Evolutionary conservation across 768 basidiomycete species (phyloP), one percentile per base, ranked within the genome.

Genomic region (Cantharellus anzutake): DNA sequence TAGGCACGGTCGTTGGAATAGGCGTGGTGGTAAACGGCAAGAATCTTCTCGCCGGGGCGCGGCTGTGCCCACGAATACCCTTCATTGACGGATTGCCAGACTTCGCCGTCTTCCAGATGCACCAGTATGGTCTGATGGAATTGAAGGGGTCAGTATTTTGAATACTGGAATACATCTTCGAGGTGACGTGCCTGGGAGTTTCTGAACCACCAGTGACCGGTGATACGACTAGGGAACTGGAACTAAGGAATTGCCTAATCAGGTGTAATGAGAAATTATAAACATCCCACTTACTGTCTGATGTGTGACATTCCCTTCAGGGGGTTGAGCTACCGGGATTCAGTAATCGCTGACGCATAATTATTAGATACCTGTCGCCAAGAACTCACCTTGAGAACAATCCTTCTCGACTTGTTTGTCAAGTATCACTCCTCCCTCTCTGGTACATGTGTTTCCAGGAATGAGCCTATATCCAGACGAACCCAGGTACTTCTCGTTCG

Each of bases 1-100:
- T 87, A 98, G 2, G 92, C 94, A 5, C 93, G 85, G 62, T 88
- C 88, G 55, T 75, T 64, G 20, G 79, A 70, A 72, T 84, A 86
- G 40, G 76, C 72, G 73, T 99, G 94, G 73, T 93, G 86, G 65
- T 86, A 86, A 71, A 97, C 85, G 0, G 78, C 81, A 41, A 96
- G 71, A 73, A 97, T 86, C 14, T 75, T 78, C 61, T 83, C 74
- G 1, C 73, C 74, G 0, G 79, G 75, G 67, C 69, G 72, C 11
- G 83, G 75, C 61, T 80, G 82, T 50, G 76, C 75, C 93, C 94
- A 99, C 0, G 82, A 82, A 70, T 89, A 91, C 1, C 94, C 96
- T 70, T 99, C 93, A 67, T 92, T 97, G 65, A 80, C 81, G 0
- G 91, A 96, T 72, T 97, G 92, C 90, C 90, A 98, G 59, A 98